Percentiles rank a stretch among this genome's conserved stretches.
These are phyloP conservation scores for Physcomitrellopsis africana DNA, from an alignment of 225 moss, liverwort and hornwort genomes.

Conservation along the genomic window DNA sequence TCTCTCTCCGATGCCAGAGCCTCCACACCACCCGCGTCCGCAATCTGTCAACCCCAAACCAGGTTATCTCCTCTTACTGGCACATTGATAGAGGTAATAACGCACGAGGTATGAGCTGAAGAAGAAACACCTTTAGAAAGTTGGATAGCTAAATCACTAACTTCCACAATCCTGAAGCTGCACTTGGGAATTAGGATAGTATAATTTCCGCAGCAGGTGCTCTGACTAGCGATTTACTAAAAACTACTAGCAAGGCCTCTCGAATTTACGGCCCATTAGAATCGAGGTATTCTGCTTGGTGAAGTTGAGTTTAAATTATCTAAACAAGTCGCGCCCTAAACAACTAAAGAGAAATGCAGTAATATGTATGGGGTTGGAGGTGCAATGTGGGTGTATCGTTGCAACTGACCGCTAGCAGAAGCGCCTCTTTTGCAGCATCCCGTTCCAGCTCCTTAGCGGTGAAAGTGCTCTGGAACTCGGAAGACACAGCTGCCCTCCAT, in stretches of 20 bases:
- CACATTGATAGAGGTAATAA: constrained; percentile 17
- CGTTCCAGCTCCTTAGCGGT: constrained; percentile 91
- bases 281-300: neutral
- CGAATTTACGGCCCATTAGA: neutral
- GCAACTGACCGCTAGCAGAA: constrained; percentile 71
- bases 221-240: neutral
- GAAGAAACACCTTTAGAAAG: neutral
- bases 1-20: constrained; percentile 51
- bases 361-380: neutral
- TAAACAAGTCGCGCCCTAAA: neutral
- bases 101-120: neutral
- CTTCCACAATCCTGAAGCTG: neutral
- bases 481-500: constrained; percentile 34
- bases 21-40: constrained; percentile 84
- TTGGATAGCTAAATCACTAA: constrained; percentile 8
- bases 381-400: neutral
- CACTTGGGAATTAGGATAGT: neutral
- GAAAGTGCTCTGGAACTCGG: constrained; percentile 60
- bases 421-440: constrained; percentile 90
- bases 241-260: neutral
- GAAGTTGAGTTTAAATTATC: neutral
- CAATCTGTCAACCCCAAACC: constrained; percentile 62
- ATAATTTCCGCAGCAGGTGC: neutral
- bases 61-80: constrained; percentile 23
- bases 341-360: neutral